These are phyloP conservation scores for Ascocoryne sarcoides DNA, from an alignment of 2,329 filamentous ascomycete species.

Conservation along the genomic window DNA sequence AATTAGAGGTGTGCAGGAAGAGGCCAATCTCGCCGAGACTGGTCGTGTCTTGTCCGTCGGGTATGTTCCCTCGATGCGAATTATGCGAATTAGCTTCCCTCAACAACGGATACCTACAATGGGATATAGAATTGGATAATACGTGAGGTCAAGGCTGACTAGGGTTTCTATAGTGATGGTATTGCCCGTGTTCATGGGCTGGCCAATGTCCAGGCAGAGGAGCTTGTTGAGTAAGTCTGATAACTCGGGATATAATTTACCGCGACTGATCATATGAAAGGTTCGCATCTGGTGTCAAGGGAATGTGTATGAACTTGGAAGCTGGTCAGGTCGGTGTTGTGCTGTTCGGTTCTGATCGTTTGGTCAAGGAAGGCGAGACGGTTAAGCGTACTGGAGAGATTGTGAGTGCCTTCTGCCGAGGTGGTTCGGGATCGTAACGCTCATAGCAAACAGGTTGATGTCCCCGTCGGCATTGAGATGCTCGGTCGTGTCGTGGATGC, in stretches of 20 bases:
- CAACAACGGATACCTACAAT: slow-evolving; percentile 6
- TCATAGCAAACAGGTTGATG: slow-evolving; percentile 65
- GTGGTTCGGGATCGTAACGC: slow-evolving; percentile 5
- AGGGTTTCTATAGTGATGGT: slow-evolving; percentile 70
- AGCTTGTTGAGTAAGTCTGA: slow-evolving; percentile 90
- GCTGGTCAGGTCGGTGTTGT: slow-evolving; percentile 99
- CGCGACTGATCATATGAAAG: slow-evolving; percentile 41
- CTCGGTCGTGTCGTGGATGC: slow-evolving; percentile 98
- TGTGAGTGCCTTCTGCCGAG: too few species aligned
- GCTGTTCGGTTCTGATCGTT: slow-evolving; percentile 99
- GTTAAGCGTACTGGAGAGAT: slow-evolving; percentile 99
- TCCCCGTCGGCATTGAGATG: slow-evolving; percentile 85
- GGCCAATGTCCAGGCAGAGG: slow-evolving; percentile 99
- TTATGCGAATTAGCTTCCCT: too few species aligned
- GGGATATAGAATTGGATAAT: neutral
- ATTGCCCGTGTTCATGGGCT: slow-evolving; percentile 99
- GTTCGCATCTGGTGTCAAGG: slow-evolving; percentile 99
- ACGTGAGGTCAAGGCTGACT: slow-evolving; percentile 14
- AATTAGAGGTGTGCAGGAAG: slow-evolving; percentile 97
- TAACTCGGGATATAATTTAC: slow-evolving; percentile 13
- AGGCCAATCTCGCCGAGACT: slow-evolving; percentile 93
- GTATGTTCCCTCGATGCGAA: slow-evolving; percentile 51
- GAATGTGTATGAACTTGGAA: slow-evolving; percentile 99
- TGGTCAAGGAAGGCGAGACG: slow-evolving; percentile 98
- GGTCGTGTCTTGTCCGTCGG: slow-evolving; percentile 97